phyloP scores from a whole-genome alignment of 495 filamentous ascomycete genomes.

The Massariosphaeria phaeospora region DNA sequence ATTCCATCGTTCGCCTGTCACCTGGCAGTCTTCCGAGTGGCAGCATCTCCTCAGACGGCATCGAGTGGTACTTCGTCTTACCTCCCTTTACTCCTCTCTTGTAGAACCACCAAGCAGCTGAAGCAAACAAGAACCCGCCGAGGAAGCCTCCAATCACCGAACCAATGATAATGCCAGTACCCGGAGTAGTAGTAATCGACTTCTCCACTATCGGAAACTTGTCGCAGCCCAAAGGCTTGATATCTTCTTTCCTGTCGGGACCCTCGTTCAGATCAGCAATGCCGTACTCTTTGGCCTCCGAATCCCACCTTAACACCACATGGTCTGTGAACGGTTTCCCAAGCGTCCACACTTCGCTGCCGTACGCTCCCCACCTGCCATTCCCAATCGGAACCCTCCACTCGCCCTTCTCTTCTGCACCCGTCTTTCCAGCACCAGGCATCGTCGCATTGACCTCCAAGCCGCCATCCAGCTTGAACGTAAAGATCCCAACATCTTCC shows the following conservation, averaged over 20 bases:
- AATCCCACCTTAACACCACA: conserved; percentile 8
- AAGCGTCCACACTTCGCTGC: not conserved
- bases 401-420: not conserved
- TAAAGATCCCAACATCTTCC: not conserved
- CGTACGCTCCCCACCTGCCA: conserved; percentile 8
- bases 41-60: not conserved
- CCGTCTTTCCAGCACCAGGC: conserved; percentile 1
- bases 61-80: not conserved
- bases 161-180: conserved; percentile 1
- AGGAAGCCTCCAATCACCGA: conserved; percentile 2
- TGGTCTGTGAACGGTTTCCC: conserved; percentile 11
- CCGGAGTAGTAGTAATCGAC: not conserved
- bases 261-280: conserved; percentile 2
- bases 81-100: not conserved
- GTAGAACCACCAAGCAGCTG: conserved; percentile 1
- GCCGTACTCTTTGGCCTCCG: conserved; percentile 1
- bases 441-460: conserved; percentile 9
- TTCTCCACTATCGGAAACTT: conserved; percentile 1
- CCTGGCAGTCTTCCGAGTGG: not conserved
- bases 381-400: conserved; percentile 8
- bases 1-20: not conserved
- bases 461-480: conserved; percentile 5
- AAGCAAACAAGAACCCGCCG: not conserved
- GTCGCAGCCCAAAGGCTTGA: conserved; percentile 6
- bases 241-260: not conserved